Percentiles rank a stretch among this genome's conserved stretches.
These are phyloP conservation scores for Isoetes taiwanensis DNA, from an alignment of 75 land plant species.

Conservation along the genomic window DNA sequence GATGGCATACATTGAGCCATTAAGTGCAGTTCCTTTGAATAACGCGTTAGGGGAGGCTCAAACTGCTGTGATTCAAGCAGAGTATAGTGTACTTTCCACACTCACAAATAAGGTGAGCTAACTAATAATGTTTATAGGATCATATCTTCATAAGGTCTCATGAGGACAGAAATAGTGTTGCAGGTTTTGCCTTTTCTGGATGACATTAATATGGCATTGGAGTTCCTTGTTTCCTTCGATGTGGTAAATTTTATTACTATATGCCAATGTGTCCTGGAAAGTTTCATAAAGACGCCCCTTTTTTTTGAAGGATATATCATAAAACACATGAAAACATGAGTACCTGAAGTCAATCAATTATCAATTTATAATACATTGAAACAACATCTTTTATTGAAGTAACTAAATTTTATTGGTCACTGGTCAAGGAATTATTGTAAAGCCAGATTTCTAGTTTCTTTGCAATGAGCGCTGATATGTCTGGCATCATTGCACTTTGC, in stretches of 20 bases:
- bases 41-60: conserved; percentile 72
- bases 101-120: conserved; percentile 56
- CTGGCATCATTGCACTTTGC: too few relatives aligned
- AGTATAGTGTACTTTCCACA: conserved; percentile 42
- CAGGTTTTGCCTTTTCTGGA: conserved; percentile 53
- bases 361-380: neutral
- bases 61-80: conserved; percentile 52
- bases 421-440: too few relatives aligned
- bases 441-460: too few relatives aligned
- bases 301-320: neutral
- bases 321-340: neutral
- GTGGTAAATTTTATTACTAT: conserved; percentile 32
- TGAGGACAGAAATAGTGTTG: too few relatives aligned
- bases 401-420: too few relatives aligned
- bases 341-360: neutral
- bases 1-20: conserved; percentile 57
- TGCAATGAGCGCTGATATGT: too few relatives aligned
- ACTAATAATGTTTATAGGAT: neutral
- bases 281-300: neutral
- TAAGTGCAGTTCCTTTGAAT: conserved; percentile 70
- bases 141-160: neutral
- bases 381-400: neutral
- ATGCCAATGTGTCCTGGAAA: too few relatives aligned
- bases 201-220: conserved; percentile 35
- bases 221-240: conserved; percentile 47